Percentiles rank a stretch among this genome's conserved stretches.
phyloP scores from a whole-genome alignment of 148 eudicot species.

The Arctostaphylos glauca region DNA sequence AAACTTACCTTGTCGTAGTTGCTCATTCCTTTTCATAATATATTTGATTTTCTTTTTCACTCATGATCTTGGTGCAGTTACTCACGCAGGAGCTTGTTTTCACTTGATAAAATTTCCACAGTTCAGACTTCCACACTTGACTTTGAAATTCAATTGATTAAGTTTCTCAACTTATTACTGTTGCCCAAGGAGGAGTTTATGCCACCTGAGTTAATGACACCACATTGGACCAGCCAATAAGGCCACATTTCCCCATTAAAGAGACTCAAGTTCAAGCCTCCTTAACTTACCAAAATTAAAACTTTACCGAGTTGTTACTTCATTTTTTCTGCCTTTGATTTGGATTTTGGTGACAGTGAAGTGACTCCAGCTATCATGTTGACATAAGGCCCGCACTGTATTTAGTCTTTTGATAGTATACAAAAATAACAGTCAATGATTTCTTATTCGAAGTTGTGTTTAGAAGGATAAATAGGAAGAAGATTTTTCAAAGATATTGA shows the following conservation, averaged over 20 bases:
- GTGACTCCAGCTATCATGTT: background rate
- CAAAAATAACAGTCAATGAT: background rate
- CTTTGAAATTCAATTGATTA: constrained; percentile 5
- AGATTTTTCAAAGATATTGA: background rate
- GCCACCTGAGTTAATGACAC: background rate
- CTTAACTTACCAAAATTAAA: background rate
- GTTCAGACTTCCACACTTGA: background rate
- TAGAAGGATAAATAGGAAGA: background rate
- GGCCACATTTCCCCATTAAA: background rate
- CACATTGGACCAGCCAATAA: background rate
- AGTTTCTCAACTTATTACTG: background rate
- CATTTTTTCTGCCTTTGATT: background rate
- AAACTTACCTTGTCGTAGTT: background rate
- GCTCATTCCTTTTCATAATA: background rate
- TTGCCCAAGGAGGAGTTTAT: background rate
- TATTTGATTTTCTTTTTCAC: background rate
- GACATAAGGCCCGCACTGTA: background rate
- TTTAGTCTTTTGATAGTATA: background rate
- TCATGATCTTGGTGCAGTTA: background rate
- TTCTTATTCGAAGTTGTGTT: background rate
- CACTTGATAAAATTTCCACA: background rate
- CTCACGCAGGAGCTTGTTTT: background rate
- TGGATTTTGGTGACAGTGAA: background rate
- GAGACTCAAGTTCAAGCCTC: background rate
- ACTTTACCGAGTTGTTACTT: background rate